Conservation (phyloP, 2,329 filamentous ascomycete species). For the Zasmidium citrigriseum region DNA sequence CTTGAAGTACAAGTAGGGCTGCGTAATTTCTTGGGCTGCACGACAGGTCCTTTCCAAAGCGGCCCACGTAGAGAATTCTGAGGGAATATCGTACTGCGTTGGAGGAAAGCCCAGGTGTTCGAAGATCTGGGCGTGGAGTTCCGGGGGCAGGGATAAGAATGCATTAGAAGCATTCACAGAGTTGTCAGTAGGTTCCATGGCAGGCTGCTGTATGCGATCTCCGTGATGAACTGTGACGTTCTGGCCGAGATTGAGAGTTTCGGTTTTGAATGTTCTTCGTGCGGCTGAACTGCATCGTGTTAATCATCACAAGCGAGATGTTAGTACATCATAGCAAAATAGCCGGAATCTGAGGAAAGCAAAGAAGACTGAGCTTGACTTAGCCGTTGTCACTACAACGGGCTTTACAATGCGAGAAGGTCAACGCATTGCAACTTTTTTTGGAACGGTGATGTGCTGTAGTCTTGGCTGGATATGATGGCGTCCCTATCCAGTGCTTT, state of each 20-base stretch:
- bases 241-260: background rate
- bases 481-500: too few species aligned
- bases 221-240: background rate
- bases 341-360: too few species aligned
- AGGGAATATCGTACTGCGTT: background rate
- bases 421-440: too few species aligned
- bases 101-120: background rate
- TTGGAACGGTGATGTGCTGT: too few species aligned
- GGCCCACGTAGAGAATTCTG: background rate
- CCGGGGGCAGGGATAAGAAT: background rate
- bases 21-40: background rate
- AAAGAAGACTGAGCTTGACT: too few species aligned
- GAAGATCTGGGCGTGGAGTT: slow-evolving; percentile 1
- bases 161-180: background rate
- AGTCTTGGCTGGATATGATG: too few species aligned
- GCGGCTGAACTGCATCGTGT: too few species aligned
- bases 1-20: background rate
- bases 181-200: background rate
- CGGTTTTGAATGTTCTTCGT: too few species aligned
- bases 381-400: too few species aligned
- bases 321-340: too few species aligned
- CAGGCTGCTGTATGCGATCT: background rate
- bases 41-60: background rate
- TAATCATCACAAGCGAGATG: too few species aligned
- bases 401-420: too few species aligned